These are phyloP conservation scores for Talaromyces sp. DNA, from an alignment of 2,329 filamentous ascomycete genomes.

Conservation along the genomic window DNA sequence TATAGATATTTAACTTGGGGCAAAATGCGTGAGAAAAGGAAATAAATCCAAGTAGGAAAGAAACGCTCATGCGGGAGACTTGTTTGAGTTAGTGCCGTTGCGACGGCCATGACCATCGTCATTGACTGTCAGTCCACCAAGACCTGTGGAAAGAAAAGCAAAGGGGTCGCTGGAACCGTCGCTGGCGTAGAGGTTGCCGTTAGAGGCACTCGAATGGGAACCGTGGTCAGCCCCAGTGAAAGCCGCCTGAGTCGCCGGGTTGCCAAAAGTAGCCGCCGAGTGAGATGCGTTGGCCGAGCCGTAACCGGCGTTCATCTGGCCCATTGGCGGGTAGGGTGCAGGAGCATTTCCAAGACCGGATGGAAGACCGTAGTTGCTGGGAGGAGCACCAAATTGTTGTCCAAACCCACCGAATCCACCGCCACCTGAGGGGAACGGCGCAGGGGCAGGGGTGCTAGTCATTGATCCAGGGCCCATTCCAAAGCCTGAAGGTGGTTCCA, in stretches of 20 bases:
- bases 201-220: slow-evolving; percentile 68
- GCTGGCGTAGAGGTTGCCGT: slow-evolving; percentile 62
- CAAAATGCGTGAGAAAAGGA: slow-evolving; percentile 12
- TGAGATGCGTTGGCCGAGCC: slow-evolving; percentile 72
- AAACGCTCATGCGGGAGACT: slow-evolving; percentile 33
- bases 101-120: slow-evolving; percentile 42
- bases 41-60: neutral
- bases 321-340: slow-evolving; percentile 67
- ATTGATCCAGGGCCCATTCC: slow-evolving; percentile 85
- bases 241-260: slow-evolving; percentile 86
- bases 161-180: slow-evolving; percentile 57
- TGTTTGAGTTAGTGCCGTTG: slow-evolving; percentile 41
- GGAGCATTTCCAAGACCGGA: slow-evolving; percentile 76
- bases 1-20: slow-evolving; percentile 26
- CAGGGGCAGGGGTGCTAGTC: slow-evolving; percentile 73
- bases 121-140: slow-evolving; percentile 54
- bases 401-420: slow-evolving; percentile 62
- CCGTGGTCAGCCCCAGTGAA: slow-evolving; percentile 86
- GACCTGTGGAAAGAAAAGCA: slow-evolving; percentile 57
- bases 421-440: slow-evolving; percentile 64
- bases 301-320: slow-evolving; percentile 70
- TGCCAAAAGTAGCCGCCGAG: slow-evolving; percentile 83
- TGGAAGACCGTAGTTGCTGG: slow-evolving; percentile 83
- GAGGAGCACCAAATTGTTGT: slow-evolving; percentile 76
- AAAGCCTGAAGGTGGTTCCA: slow-evolving; percentile 79